phyloP scores from a whole-genome alignment of 108 stramenopile species.

The Skeletonema potamos region DNA sequence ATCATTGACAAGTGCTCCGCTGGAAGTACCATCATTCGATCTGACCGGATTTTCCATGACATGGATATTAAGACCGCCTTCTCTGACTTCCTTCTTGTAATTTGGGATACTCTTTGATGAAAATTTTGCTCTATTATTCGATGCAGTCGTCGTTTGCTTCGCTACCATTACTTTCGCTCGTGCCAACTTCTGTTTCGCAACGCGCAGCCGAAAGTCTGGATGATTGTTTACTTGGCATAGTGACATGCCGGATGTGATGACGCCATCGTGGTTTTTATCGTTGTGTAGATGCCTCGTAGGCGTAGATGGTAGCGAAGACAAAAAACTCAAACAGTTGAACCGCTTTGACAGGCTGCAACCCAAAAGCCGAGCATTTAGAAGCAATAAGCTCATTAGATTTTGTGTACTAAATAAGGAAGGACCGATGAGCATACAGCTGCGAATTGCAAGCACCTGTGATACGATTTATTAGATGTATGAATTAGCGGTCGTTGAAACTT shows the following conservation, averaged over 20 bases:
- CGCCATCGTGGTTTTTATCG: background rate
- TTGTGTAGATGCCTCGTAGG: background rate
- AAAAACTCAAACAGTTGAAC: background rate
- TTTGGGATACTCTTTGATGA: background rate
- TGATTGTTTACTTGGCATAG: conserved; percentile 3
- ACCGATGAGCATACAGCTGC: no score
- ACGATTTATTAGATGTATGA: no score
- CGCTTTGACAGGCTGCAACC: background rate
- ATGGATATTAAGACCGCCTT: background rate
- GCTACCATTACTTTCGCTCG: background rate
- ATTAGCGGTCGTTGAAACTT: no score
- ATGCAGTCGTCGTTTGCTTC: background rate
- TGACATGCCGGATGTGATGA: background rate
- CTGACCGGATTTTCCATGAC: conserved; percentile 27
- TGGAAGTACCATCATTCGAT: conserved; percentile 39
- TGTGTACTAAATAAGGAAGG: no score
- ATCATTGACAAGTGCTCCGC: conserved; percentile 28
- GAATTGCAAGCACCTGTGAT: no score
- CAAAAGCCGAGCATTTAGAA: background rate
- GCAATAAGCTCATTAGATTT: no score
- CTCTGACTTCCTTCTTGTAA: conserved; percentile 1
- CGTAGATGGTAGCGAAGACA: background rate
- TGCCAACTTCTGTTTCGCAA: background rate
- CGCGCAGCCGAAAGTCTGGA: background rate
- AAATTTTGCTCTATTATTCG: background rate